phyloP scores from a whole-genome alignment of 495 filamentous ascomycete species.

The Halenospora varia region DNA sequence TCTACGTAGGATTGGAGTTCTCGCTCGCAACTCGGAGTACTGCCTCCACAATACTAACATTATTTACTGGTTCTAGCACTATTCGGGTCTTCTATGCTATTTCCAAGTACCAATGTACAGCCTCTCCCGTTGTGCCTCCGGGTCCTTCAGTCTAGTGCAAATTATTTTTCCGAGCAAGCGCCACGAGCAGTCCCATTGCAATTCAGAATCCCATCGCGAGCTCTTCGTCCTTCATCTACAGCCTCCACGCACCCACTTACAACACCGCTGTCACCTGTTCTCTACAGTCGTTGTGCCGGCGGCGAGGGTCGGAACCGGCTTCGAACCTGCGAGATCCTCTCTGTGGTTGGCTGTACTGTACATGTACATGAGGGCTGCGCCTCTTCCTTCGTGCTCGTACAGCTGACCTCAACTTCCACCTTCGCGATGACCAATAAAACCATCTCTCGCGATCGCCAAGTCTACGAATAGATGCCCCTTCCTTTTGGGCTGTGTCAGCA shows the following conservation, averaged over 20 bases:
- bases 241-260: too few relatives aligned
- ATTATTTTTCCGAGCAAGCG: neutral
- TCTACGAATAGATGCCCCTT: neutral
- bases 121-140: neutral
- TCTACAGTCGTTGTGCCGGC: too few relatives aligned
- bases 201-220: neutral
- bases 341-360: neutral
- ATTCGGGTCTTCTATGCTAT: too few relatives aligned
- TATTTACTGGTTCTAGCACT: too few relatives aligned
- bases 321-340: neutral
- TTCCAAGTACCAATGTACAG: too few relatives aligned
- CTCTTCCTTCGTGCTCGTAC: neutral
- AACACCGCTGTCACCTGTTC: too few relatives aligned
- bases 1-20: too few relatives aligned
- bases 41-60: too few relatives aligned
- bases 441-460: neutral
- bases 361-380: neutral
- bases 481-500: neutral
- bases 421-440: neutral
- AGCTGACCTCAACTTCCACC: neutral
- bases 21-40: neutral
- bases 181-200: too few relatives aligned
- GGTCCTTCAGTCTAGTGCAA: neutral
- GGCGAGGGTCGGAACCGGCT: too few relatives aligned
- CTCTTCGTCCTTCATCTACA: neutral